Evolutionary conservation across 2,329 filamentous ascomycete genomes (phyloP).

Genomic region (Pseudocercospora ulei): DNA sequence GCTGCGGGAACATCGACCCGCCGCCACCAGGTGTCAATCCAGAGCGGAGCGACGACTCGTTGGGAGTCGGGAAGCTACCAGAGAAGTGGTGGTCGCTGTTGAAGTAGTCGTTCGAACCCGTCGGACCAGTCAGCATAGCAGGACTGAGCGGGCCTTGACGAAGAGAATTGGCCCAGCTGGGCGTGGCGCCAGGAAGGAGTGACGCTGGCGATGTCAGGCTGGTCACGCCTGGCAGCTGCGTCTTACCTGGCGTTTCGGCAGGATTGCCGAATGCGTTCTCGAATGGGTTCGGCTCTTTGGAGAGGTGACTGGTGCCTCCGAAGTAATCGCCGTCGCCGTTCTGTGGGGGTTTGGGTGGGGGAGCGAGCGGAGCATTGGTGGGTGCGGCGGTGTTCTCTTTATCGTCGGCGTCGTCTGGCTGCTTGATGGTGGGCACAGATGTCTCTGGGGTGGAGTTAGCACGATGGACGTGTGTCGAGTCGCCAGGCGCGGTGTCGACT

Average conservation of each 20-base stretch:
- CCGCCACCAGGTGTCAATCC: conserved; percentile 89
- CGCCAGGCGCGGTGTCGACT: conserved; percentile 11
- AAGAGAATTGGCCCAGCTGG: conserved; percentile 76
- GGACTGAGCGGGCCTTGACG: conserved; percentile 89
- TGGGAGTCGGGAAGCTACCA: conserved; percentile 83
- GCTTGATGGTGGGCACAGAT: conserved; percentile 32
- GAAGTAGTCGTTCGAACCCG: conserved; percentile 69
- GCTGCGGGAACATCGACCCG: conserved; percentile 92
- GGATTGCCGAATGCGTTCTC: conserved; percentile 78
- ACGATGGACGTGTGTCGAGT: conserved; percentile 2
- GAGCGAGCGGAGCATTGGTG: conserved; percentile 44
- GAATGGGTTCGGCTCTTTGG: conserved; percentile 88
- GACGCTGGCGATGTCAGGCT: conserved; percentile 83
- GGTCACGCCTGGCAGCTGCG: conserved; percentile 78
- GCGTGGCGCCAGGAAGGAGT: conserved; percentile 62
- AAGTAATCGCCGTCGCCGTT: conserved; percentile 45
- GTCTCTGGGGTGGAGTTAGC: conserved; percentile 14
- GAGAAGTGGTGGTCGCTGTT: conserved; percentile 60
- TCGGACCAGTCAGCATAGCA: conserved; percentile 85
- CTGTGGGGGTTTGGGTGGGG: conserved; percentile 43
- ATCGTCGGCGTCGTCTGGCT: conserved; percentile 29
- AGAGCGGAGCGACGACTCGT: conserved; percentile 86
- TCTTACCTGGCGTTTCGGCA: conserved; percentile 68
- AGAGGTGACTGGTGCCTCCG: conserved; percentile 44
- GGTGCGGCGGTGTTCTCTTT: conserved; percentile 32